Evolutionary conservation across 148 eudicot genomes (phyloP).

Genomic region (Chenopodium berlandieri): DNA sequence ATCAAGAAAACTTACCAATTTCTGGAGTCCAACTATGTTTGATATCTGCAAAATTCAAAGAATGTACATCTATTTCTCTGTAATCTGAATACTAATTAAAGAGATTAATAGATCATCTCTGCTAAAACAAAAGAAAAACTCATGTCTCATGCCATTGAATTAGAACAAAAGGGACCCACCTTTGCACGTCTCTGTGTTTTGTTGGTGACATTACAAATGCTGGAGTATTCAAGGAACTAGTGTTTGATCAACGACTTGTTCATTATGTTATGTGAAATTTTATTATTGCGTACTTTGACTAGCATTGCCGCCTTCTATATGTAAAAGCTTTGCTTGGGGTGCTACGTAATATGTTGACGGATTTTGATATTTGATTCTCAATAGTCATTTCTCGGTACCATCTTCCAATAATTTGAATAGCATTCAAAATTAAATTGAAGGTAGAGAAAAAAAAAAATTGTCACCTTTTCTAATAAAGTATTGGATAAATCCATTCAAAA

Average conservation of each 20-base stretch:
- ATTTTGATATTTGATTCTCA: too few species aligned
- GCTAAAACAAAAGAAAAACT: neutral
- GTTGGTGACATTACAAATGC: neutral
- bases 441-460: too few species aligned
- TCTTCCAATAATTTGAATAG: too few species aligned
- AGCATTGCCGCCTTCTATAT: neutral
- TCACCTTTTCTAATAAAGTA: too few species aligned
- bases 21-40: neutral
- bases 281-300: neutral
- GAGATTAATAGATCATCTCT: neutral
- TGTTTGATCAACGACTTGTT: neutral
- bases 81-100: neutral
- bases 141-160: conserved; percentile 8
- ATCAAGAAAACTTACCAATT: conserved; percentile 1
- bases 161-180: conserved; percentile 18
- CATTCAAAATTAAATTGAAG: too few species aligned
- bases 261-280: neutral
- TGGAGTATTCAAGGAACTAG: neutral
- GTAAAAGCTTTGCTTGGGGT: neutral
- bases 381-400: too few species aligned
- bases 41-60: neutral
- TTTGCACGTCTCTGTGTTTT: conserved; percentile 24
- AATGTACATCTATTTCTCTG: neutral
- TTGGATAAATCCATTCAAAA: too few species aligned
- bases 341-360: too few species aligned